phyloP scores from a whole-genome alignment of 1,139 yeast genomes.

The Debaryomycetaceae sp. region DNA sequence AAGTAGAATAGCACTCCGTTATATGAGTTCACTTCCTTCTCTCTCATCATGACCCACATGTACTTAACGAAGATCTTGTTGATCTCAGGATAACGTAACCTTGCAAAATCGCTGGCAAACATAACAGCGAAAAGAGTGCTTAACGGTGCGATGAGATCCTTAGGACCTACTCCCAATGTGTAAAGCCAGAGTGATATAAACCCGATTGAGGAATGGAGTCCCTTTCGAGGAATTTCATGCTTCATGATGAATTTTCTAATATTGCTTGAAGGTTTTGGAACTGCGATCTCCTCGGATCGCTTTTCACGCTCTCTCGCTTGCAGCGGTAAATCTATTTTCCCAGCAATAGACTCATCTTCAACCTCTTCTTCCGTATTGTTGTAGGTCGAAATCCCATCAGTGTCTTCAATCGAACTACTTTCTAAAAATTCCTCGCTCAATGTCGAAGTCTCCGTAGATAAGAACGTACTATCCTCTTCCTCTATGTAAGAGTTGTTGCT shows the following conservation, averaged over 20 bases:
- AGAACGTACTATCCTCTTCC: conserved; percentile 37
- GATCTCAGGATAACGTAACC: conserved; percentile 59
- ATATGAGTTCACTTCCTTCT: conserved; percentile 61
- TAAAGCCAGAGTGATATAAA: conserved; percentile 72
- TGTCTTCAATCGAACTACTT: conserved; percentile 12
- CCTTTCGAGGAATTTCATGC: conserved; percentile 86
- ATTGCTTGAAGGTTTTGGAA: background rate
- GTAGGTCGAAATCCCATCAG: conserved; percentile 3
- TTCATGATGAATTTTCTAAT: conserved; percentile 50
- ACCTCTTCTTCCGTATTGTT: conserved; percentile 6
- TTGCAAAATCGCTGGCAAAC: conserved; percentile 61
- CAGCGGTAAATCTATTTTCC: background rate
- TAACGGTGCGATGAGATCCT: conserved; percentile 59
- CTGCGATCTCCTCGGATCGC: conserved; percentile 1
- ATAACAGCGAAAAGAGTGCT: conserved; percentile 51
- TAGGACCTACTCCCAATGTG: conserved; percentile 54
- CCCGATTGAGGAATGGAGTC: conserved; percentile 86
- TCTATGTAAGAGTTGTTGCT: conserved; percentile 33
- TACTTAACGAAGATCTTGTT: conserved; percentile 62
- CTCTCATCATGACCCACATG: conserved; percentile 82
- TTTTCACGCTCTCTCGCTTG: background rate
- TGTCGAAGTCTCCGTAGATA: conserved; percentile 21
- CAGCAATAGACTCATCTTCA: background rate
- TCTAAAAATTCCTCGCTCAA: conserved; percentile 18
- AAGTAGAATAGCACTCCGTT: conserved; percentile 89